Evolutionary conservation across 495 filamentous ascomycete species (phyloP).

Genomic region (Penicillium malachiteum): DNA sequence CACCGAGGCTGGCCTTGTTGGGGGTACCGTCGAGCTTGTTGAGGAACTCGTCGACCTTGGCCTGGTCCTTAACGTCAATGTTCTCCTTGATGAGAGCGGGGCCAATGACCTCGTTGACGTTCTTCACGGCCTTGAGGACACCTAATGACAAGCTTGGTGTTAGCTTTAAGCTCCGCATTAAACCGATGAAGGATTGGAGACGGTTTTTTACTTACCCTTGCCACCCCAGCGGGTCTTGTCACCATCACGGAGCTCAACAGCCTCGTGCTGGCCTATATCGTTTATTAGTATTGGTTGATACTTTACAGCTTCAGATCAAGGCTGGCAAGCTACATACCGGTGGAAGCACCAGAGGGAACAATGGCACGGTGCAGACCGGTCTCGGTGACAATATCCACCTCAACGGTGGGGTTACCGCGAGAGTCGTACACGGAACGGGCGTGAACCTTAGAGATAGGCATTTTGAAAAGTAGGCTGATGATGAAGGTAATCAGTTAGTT

Average conservation of each 20-base stretch:
- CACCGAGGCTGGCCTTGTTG: constrained; percentile 98
- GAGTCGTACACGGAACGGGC: constrained; percentile 99
- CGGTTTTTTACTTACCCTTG: constrained; percentile 61
- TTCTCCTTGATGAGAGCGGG: constrained; percentile 89
- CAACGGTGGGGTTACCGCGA: constrained; percentile 94
- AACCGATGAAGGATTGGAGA: too few relatives aligned
- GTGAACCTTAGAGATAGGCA: constrained; percentile 98
- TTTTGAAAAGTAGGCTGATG: constrained; percentile 50
- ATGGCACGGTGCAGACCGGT: constrained; percentile 97
- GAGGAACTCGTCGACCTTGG: constrained; percentile 87
- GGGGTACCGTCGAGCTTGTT: constrained; percentile 92
- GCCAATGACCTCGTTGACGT: constrained; percentile 92
- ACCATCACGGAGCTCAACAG: constrained; percentile 96
- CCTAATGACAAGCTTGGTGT: constrained; percentile 32
- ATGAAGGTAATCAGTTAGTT: constrained; percentile 22
- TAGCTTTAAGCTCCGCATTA: constrained; percentile 7
- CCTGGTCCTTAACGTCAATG: constrained; percentile 96
- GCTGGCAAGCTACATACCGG: constrained; percentile 55
- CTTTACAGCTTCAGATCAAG: not conserved
- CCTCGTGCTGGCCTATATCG: constrained; percentile 85
- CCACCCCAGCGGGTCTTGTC: constrained; percentile 96
- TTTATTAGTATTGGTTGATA: not conserved
- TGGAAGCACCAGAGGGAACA: constrained; percentile 97
- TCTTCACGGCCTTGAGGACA: constrained; percentile 91
- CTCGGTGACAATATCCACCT: constrained; percentile 95